Percentiles rank a stretch among this genome's conserved stretches.
These are phyloP conservation scores for Stemphylium beticola DNA, from an alignment of 2,329 filamentous ascomycete species.

Conservation along the genomic window DNA sequence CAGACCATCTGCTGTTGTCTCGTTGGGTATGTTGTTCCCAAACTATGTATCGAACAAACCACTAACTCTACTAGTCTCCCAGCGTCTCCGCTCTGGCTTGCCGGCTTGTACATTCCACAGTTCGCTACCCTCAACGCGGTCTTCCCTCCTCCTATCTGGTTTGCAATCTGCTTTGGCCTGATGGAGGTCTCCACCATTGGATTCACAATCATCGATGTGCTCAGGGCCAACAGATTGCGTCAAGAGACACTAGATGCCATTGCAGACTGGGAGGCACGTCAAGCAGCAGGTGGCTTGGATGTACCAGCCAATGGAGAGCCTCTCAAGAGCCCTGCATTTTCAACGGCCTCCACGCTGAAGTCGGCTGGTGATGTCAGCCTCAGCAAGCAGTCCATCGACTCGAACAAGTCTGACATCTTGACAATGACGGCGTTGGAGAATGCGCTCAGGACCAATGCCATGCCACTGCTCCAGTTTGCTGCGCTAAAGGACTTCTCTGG, in stretches of 20 bases:
- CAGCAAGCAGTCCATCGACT: slow-evolving; percentile 31
- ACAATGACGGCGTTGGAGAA: slow-evolving; percentile 46
- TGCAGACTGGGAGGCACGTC: slow-evolving; percentile 41
- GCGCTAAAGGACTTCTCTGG: slow-evolving; percentile 41
- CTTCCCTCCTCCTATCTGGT: slow-evolving; percentile 39
- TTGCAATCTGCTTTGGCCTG: slow-evolving; percentile 40
- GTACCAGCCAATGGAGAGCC: slow-evolving; percentile 10
- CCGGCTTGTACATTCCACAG: slow-evolving; percentile 39
- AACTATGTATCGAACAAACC: not conserved
- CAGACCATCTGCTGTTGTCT: slow-evolving; percentile 45
- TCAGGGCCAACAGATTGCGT: slow-evolving; percentile 33
- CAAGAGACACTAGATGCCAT: slow-evolving; percentile 44
- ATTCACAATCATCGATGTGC: slow-evolving; percentile 40
- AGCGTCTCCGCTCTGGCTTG: slow-evolving; percentile 43
- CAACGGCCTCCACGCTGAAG: slow-evolving; percentile 28
- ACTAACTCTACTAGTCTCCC: slow-evolving; percentile 32
- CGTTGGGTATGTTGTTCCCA: slow-evolving; percentile 32
- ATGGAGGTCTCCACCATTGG: slow-evolving; percentile 42
- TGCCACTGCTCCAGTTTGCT: slow-evolving; percentile 42
- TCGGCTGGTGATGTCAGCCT: slow-evolving; percentile 13
- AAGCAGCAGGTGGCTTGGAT: slow-evolving; percentile 17
- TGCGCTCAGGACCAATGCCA: slow-evolving; percentile 37
- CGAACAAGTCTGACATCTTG: slow-evolving; percentile 38
- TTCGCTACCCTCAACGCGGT: slow-evolving; percentile 35
- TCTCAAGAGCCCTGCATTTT: slow-evolving; percentile 20